These are phyloP conservation scores for Cordyceps cicadae DNA, from an alignment of 2,329 filamentous ascomycete genomes.

Conservation along the genomic window DNA sequence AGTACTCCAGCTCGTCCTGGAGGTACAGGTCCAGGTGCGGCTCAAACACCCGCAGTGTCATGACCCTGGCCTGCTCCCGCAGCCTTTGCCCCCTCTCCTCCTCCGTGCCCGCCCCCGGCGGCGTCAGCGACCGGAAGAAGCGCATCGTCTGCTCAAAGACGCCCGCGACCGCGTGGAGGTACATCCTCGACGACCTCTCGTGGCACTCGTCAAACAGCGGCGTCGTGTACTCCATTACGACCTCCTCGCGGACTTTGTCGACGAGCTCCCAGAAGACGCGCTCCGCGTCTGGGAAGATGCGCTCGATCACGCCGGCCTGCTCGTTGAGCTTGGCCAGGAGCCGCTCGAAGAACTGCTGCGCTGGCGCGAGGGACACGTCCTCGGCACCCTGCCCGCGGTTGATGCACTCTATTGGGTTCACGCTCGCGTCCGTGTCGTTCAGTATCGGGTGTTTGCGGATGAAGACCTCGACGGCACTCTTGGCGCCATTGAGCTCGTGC, in stretches of 20 bases:
- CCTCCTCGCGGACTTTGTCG: slow-evolving; percentile 73
- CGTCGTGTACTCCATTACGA: slow-evolving; percentile 80
- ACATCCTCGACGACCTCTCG: slow-evolving; percentile 62
- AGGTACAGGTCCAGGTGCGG: slow-evolving; percentile 91
- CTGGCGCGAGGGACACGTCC: slow-evolving; percentile 70
- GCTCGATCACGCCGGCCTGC: slow-evolving; percentile 69
- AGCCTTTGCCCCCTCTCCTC: slow-evolving; percentile 46
- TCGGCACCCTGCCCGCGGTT: slow-evolving; percentile 52
- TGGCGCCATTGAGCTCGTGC: slow-evolving; percentile 70
- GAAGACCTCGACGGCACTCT: slow-evolving; percentile 72
- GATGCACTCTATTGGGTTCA: slow-evolving; percentile 71
- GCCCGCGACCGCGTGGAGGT: slow-evolving; percentile 78
- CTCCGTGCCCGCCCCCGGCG: slow-evolving; percentile 43
- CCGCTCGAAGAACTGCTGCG: slow-evolving; percentile 69
- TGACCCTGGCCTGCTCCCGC: slow-evolving; percentile 54
- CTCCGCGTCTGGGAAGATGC: slow-evolving; percentile 66
- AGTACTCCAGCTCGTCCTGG: slow-evolving; percentile 81
- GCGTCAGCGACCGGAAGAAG: slow-evolving; percentile 62
- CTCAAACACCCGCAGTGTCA: slow-evolving; percentile 71
- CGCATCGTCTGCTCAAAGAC: slow-evolving; percentile 80
- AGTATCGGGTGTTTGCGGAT: slow-evolving; percentile 84
- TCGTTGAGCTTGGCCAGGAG: slow-evolving; percentile 72
- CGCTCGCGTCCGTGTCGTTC: slow-evolving; percentile 57
- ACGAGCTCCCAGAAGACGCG: slow-evolving; percentile 71
- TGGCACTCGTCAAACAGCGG: slow-evolving; percentile 82